Percentiles rank a stretch among this genome's conserved stretches.
These are phyloP conservation scores for Silene coronaria DNA, from an alignment of 179 eudicot genomes.

Conservation along the genomic window DNA sequence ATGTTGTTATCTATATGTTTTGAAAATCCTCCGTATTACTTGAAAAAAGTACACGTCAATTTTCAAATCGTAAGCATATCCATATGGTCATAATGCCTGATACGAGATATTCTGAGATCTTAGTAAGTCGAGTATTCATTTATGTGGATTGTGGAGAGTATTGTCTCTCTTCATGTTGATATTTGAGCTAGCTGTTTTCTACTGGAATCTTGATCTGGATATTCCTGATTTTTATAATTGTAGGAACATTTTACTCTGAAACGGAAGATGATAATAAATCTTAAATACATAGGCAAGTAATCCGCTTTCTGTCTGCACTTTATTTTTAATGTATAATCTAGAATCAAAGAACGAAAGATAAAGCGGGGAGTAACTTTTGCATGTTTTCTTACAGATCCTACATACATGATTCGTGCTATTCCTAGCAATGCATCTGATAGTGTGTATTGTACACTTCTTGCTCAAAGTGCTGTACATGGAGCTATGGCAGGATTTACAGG, in stretches of 20 bases:
- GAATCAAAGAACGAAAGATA: neutral
- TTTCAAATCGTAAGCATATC: neutral
- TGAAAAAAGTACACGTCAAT: neutral
- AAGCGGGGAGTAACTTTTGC: slow-evolving; percentile 10
- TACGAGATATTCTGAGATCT: neutral
- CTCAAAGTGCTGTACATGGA: slow-evolving; percentile 56
- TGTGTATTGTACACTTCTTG: slow-evolving; percentile 49
- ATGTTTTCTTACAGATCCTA: slow-evolving; percentile 34
- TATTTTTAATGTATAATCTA: neutral
- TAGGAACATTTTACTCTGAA: slow-evolving; percentile 37
- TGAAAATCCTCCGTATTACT: neutral
- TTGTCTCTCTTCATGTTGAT: neutral
- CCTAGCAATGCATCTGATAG: slow-evolving; percentile 51
- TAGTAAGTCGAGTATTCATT: neutral
- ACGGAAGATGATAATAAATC: slow-evolving; percentile 35
- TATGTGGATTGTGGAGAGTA: slow-evolving; percentile 2
- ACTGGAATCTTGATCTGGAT: slow-evolving; percentile 1
- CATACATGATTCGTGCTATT: slow-evolving; percentile 51
- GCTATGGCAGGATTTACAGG: slow-evolving; percentile 58
- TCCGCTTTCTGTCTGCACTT: neutral
- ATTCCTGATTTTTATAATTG: slow-evolving; percentile 15
- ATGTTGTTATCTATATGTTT: neutral
- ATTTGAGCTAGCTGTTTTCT: neutral
- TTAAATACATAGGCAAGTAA: slow-evolving; percentile 46
- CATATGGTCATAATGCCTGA: neutral